Percentiles rank a stretch among this genome's conserved stretches.
Evolutionary conservation across 2,329 filamentous ascomycete genomes (phyloP).

Genomic region (Aspergillus calidoustus): DNA sequence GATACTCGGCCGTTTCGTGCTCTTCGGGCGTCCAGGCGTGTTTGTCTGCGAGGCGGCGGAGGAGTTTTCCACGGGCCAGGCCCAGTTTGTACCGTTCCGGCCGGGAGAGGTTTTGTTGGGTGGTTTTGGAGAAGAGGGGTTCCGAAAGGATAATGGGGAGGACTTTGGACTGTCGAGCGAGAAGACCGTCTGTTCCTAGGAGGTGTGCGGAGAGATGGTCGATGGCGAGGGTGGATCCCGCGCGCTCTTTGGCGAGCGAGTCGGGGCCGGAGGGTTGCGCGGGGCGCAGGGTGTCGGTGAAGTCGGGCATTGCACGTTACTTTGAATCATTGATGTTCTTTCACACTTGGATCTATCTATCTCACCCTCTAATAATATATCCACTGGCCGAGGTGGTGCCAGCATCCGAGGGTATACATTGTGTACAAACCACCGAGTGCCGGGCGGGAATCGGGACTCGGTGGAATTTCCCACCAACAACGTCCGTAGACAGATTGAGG

Average conservation of each 20-base stretch:
- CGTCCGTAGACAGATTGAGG: neutral
- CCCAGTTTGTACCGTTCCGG: slow-evolving; percentile 59
- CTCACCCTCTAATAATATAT: neutral
- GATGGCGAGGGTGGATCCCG: slow-evolving; percentile 49
- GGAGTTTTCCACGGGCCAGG: slow-evolving; percentile 56
- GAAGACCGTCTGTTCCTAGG: slow-evolving; percentile 53
- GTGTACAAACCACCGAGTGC: slow-evolving; percentile 3
- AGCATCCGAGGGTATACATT: neutral
- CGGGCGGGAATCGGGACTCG: slow-evolving; percentile 6
- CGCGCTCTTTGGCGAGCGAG: slow-evolving; percentile 52
- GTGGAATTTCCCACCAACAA: neutral
- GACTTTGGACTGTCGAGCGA: slow-evolving; percentile 53
- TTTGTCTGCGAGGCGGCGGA: slow-evolving; percentile 52
- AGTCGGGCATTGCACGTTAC: slow-evolving; percentile 42
- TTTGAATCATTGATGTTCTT: neutral
- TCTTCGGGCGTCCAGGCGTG: slow-evolving; percentile 56
- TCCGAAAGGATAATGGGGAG: slow-evolving; percentile 52
- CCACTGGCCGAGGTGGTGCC: neutral
- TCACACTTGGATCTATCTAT: neutral
- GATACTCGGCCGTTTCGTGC: slow-evolving; percentile 56
- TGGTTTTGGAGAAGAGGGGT: slow-evolving; percentile 55
- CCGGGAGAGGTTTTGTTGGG: slow-evolving; percentile 56
- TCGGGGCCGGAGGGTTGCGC: slow-evolving; percentile 51
- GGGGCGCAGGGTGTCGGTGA: slow-evolving; percentile 55
- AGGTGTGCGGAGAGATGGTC: slow-evolving; percentile 54